Evolutionary conservation across 148 eudicot species (phyloP), one percentile per base, ranked within the genome.

Genomic region (Fallopia convolvulus): DNA sequence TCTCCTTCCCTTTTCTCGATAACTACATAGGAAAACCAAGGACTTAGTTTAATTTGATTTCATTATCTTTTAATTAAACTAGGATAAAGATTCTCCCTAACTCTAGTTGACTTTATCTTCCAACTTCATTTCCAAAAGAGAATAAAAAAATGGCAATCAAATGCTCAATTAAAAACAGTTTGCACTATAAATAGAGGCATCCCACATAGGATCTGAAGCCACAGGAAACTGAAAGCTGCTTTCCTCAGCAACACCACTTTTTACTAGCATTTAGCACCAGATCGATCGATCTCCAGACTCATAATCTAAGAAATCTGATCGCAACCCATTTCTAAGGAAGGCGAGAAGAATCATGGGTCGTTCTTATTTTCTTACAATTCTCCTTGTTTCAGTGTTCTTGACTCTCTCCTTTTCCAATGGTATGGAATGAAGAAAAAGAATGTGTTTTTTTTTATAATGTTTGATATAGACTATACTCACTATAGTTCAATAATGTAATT

Each of bases 171-270:
- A 58, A 58, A 58, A 21, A 8, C 32, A 58, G 65, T 58, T 1
- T 4, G 32, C 65, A 58, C 11, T 58, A 58, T 58, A 58, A 58
- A 58, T 58, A 58, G 65, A 58, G 21, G 65, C 65, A 58, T 58
- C 65, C 32, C 32, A 58, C 65, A 58, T 58, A 3, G 65, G 65
- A 58, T 58, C 65, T 58, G 65, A 58, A 20, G 65, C 65, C 65
- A 58, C 65, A 58, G 65, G 65, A 58, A 58, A 58, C 32, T 58
- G 3, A 58, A 58, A 58, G 10, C 32, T 58, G 30, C 65, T 58
- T 58, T 58, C 65, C 56, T 50, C 56, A 48, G 17, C 50, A 11
- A 48, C 14, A 11, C 50, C 50, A 48, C 15, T 48, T 48, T 47
- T 47, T 48, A n/a, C n/a, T n/a, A 15, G 6, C 23, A 17, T n/a